These are phyloP conservation scores for Pythium phragmitis DNA, from an alignment of 352 stramenopile genomes.

Conservation along the genomic window DNA sequence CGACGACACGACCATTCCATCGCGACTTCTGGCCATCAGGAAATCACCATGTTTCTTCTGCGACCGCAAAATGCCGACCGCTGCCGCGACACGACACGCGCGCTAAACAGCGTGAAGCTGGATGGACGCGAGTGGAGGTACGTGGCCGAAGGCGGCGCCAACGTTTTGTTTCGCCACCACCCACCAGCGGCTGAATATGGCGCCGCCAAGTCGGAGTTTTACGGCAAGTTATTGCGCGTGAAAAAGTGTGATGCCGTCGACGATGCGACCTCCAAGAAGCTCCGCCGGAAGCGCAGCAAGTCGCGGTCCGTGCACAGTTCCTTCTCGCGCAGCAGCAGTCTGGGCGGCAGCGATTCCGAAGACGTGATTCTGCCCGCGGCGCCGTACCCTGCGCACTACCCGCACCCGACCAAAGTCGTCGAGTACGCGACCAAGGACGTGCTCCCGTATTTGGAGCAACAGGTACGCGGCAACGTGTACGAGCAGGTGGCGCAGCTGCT, in stretches of 20 bases:
- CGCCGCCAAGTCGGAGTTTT: slow-evolving; percentile 33
- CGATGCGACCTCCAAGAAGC: slow-evolving; percentile 12
- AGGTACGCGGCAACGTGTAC: slow-evolving; percentile 26
- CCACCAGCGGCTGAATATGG: slow-evolving; percentile 26
- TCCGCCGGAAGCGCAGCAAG: slow-evolving; percentile 28
- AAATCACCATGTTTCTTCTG: slow-evolving; percentile 13
- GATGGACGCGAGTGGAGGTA: slow-evolving; percentile 80
- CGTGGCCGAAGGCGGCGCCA: slow-evolving; percentile 82
- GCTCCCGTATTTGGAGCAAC: slow-evolving; percentile 60
- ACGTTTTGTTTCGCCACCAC: slow-evolving; percentile 82
- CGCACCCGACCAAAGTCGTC: slow-evolving; percentile 61
- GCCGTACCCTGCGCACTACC: slow-evolving; percentile 51
- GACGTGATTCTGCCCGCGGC: slow-evolving; percentile 14
- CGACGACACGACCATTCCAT: too few species aligned
- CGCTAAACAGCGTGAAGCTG: slow-evolving; percentile 21
- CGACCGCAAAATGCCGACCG: slow-evolving; percentile 1
- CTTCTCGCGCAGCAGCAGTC: slow-evolving; percentile 11
- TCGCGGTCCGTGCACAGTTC: neutral
- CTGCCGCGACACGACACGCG: neutral
- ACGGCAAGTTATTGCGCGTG: slow-evolving; percentile 76
- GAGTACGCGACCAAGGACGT: slow-evolving; percentile 77
- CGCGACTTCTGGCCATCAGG: neutral
- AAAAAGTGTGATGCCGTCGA: slow-evolving; percentile 73
- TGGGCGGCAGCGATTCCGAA: slow-evolving; percentile 19
- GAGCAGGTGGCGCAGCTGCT: slow-evolving; percentile 70